phyloP scores from a whole-genome alignment of 1,284 basidiomycete species.

The Ustilago crameri region DNA sequence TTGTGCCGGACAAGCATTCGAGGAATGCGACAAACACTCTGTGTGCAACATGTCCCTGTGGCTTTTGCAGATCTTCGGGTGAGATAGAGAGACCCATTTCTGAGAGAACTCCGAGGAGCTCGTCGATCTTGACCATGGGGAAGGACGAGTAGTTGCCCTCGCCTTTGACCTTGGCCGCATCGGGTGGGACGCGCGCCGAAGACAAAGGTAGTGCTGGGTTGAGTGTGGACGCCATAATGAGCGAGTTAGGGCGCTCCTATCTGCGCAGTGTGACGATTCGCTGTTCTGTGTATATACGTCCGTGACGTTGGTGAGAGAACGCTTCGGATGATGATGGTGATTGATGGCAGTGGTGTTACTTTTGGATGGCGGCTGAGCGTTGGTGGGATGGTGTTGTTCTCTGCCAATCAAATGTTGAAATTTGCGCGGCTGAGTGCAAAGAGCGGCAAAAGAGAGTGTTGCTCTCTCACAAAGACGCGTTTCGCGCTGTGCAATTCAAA shows the following conservation, averaged over 20 bases:
- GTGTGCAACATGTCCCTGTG: slow-evolving; percentile 52
- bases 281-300: no score
- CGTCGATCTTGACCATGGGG: slow-evolving; percentile 57
- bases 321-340: neutral
- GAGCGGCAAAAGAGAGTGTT: no score
- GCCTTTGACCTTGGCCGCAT: slow-evolving; percentile 37
- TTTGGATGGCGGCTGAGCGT: neutral
- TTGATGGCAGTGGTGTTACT: slow-evolving; percentile 2
- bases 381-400: slow-evolving; percentile 16
- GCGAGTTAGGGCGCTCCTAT: neutral
- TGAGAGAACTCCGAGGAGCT: slow-evolving; percentile 56
- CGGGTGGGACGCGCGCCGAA: slow-evolving; percentile 38
- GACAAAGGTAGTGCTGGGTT: slow-evolving; percentile 38
- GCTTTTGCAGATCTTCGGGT: slow-evolving; percentile 58
- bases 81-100: slow-evolving; percentile 57
- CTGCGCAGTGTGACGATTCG: neutral
- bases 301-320: neutral
- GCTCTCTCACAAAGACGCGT: slow-evolving; percentile 34
- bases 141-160: slow-evolving; percentile 63
- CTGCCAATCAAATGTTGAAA: neutral
- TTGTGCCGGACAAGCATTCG: slow-evolving; percentile 55
- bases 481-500: slow-evolving; percentile 18
- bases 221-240: slow-evolving; percentile 37
- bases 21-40: slow-evolving; percentile 60
- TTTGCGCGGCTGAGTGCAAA: neutral